Conservation (phyloP, 2,329 filamentous ascomycete species). For the Dryadomyces quercivorus region DNA sequence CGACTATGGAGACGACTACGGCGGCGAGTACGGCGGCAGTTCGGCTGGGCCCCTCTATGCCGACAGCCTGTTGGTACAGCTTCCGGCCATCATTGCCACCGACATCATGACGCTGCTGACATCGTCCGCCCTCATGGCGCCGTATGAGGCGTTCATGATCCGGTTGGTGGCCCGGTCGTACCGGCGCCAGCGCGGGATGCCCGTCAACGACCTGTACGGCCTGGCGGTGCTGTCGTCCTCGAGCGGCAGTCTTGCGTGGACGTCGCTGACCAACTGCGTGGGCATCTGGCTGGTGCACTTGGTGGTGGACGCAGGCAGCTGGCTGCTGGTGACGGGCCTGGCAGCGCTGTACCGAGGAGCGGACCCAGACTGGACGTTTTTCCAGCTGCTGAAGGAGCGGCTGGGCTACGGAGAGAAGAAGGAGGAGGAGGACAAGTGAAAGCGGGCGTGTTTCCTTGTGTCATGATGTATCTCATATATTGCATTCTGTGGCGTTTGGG, state of each 20-base stretch:
- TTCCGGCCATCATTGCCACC: constrained; percentile 35
- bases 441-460: not conserved
- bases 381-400: constrained; percentile 13
- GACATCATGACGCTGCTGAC: constrained; percentile 32
- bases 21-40: not conserved
- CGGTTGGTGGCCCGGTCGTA: constrained; percentile 31
- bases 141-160: constrained; percentile 33
- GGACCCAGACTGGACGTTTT: constrained; percentile 8
- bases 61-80: constrained; percentile 34
- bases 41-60: constrained; percentile 13
- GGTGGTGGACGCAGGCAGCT: constrained; percentile 30
- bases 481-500: no score
- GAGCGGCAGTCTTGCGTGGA: constrained; percentile 21
- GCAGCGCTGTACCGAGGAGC: constrained; percentile 12
- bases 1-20: not conserved
- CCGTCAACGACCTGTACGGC: constrained; percentile 25
- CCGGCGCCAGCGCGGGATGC: constrained; percentile 24
- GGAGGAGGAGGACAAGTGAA: not conserved
- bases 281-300: constrained; percentile 33
- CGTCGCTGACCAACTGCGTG: constrained; percentile 31
- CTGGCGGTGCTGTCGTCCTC: constrained; percentile 19
- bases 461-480: not conserved
- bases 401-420: constrained; percentile 10
- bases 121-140: constrained; percentile 29
- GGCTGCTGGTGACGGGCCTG: constrained; percentile 27